Percentiles rank a stretch among this genome's conserved stretches.
Evolutionary conservation across 2,329 filamentous ascomycete species (phyloP).

Genomic region (Sarocladium kiliense): DNA sequence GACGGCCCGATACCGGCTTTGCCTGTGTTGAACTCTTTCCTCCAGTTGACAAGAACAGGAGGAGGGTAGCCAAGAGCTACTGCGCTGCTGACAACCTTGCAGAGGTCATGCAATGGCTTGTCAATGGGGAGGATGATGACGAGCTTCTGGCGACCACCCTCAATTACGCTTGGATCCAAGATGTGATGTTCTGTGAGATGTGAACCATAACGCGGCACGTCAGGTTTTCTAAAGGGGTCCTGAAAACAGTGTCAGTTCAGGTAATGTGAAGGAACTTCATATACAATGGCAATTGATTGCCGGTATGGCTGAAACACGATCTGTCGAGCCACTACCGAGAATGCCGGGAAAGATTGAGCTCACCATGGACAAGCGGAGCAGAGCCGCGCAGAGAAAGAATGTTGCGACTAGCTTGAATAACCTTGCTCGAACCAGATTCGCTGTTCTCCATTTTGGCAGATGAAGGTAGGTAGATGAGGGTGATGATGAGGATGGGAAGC

Average conservation of each 20-base stretch:
- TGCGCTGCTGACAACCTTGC: slow-evolving; percentile 32
- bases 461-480: not conserved
- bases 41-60: slow-evolving; percentile 32
- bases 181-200: not conserved
- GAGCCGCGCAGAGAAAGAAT: not conserved
- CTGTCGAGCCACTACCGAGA: not conserved
- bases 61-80: slow-evolving; percentile 31
- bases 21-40: slow-evolving; percentile 29
- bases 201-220: not conserved
- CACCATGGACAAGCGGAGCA: not conserved
- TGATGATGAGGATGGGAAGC: not conserved
- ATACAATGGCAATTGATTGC: too few relatives aligned
- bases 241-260: not conserved
- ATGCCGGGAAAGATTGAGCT: not conserved
- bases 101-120: slow-evolving; percentile 29
- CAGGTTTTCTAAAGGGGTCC: not conserved
- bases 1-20: slow-evolving; percentile 30
- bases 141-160: slow-evolving; percentile 11
- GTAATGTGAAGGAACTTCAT: too few relatives aligned
- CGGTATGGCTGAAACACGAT: too few relatives aligned
- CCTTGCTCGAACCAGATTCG: not conserved
- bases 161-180: not conserved
- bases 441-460: not conserved
- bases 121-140: slow-evolving; percentile 32
- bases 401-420: not conserved